These are phyloP conservation scores for Cystofilobasidium capitatum DNA, from an alignment of 768 basidiomycete genomes.

Conservation along the genomic window DNA sequence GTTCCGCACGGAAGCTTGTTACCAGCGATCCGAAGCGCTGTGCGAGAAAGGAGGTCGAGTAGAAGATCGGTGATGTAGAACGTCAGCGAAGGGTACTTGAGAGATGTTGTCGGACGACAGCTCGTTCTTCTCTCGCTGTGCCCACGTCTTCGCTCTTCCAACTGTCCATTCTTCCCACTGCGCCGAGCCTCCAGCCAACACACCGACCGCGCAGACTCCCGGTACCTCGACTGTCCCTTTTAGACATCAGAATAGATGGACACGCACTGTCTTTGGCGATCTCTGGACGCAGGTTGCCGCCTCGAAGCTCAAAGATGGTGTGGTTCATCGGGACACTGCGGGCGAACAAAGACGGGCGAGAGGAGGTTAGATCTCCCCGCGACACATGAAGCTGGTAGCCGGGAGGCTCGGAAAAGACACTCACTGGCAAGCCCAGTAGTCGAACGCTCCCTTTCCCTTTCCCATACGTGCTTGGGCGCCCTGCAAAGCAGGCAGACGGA, in stretches of 20 bases:
- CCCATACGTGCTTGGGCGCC: constrained; percentile 99
- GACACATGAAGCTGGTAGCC: background rate
- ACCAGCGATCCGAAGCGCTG: constrained; percentile 14
- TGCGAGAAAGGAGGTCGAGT: background rate
- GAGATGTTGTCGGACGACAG: background rate
- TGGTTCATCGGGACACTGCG: constrained; percentile 72
- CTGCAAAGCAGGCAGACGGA: background rate
- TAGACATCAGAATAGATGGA: too few species aligned
- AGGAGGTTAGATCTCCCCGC: background rate
- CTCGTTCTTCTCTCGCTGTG: background rate
- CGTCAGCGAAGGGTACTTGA: background rate
- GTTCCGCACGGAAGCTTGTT: constrained; percentile 9
- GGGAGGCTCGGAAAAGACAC: constrained; percentile 29
- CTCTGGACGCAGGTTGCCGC: constrained; percentile 77
- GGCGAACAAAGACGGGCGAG: background rate
- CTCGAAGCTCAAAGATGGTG: constrained; percentile 89
- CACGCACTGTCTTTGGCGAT: constrained; percentile 76
- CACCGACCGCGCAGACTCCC: too few species aligned
- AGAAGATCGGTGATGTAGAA: too few species aligned
- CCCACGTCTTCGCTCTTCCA: background rate
- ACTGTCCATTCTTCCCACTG: background rate
- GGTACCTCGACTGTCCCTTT: too few species aligned
- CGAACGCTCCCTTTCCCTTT: constrained; percentile 95
- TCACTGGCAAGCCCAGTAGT: constrained; percentile 90
- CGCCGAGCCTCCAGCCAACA: too few species aligned